These are phyloP conservation scores for Zymoseptoria tritici DNA, from an alignment of 2,329 filamentous ascomycete genomes.

Conservation along the genomic window DNA sequence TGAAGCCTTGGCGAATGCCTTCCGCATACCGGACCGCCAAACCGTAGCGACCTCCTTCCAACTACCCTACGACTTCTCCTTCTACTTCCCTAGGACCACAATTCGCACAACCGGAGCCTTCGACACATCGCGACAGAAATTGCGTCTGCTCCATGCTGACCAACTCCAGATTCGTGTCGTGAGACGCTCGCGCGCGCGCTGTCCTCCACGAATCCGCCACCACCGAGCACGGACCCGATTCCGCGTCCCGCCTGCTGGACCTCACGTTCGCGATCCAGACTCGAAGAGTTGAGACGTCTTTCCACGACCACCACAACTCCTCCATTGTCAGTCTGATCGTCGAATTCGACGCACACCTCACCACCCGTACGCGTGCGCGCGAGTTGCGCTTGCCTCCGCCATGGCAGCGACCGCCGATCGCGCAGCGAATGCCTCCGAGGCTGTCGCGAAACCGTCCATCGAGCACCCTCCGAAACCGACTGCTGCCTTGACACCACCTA, in stretches of 20 bases:
- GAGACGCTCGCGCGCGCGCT: neutral
- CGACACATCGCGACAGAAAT: neutral
- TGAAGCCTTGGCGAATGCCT: too few relatives aligned
- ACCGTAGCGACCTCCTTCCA: too few relatives aligned
- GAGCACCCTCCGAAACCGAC: conserved; percentile 18
- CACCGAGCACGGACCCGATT: neutral
- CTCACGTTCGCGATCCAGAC: neutral
- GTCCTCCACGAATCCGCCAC: neutral
- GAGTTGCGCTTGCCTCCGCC: neutral
- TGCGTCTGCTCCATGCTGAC: neutral
- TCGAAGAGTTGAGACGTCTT: neutral
- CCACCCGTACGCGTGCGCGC: neutral
- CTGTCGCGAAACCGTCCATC: conserved; percentile 21
- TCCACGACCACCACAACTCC: neutral
- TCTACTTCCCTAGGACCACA: conserved; percentile 39
- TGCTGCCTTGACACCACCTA: conserved; percentile 43
- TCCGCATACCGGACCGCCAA: neutral
- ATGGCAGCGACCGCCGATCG: neutral
- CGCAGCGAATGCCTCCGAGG: neutral
- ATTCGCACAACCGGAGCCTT: conserved; percentile 35
- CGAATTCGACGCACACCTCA: conserved; percentile 8
- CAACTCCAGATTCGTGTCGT: neutral
- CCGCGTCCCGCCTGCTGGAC: neutral
- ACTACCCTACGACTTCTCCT: conserved; percentile 49
- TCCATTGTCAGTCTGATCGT: neutral